Evolutionary conservation across 169 alveolate species (phyloP), one percentile per base, ranked within the genome.

Genomic region (Plasmodium falciparum): DNA sequence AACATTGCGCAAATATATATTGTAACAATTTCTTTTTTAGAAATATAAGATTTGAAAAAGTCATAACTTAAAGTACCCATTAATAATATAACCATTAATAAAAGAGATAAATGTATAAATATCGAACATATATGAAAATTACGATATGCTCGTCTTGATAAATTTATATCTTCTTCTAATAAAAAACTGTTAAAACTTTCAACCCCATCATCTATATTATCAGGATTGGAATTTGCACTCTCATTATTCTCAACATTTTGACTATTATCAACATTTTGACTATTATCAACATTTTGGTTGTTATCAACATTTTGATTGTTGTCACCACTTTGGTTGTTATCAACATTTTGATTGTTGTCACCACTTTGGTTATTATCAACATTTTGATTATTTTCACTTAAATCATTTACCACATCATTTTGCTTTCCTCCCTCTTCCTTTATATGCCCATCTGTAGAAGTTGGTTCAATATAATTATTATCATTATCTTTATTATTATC

Each of bases 81-180:
- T 20, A 86, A 22, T 72, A 86, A 47, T 71, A 72, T 9, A 0
- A 86, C 70, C 74, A 72, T 61, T 61, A 72, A 22, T 86, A 86
- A 70, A 29, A 59, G 49, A 1, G 88, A 39, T 59, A 50, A 65
- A 86, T 86, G 92, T 12, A 86, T 71, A 86, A 86, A 86, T 24
- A 86, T 56, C 0, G 92, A 86, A 29, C 92, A 86, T 47, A 86
- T 59, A 12, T 86, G 85, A 49, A 86, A 86, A 71, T 73, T 86
- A 56, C 92, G 24, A 66, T 54, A 59, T 3, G 85, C 75, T 71
- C 92, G 71, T 20, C 88, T 72, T n/a, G 92, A 86, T 71, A 86
- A 47, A 86, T 47, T 70, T 1, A 17, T 2, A 58, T 86, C 76
- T 26, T 86, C 92, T 71, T 86, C 92, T 61, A 86, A 24, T 22